Evolutionary conservation across 2,329 filamentous ascomycete genomes (phyloP).

Genomic region (Coniochaeta sp.): DNA sequence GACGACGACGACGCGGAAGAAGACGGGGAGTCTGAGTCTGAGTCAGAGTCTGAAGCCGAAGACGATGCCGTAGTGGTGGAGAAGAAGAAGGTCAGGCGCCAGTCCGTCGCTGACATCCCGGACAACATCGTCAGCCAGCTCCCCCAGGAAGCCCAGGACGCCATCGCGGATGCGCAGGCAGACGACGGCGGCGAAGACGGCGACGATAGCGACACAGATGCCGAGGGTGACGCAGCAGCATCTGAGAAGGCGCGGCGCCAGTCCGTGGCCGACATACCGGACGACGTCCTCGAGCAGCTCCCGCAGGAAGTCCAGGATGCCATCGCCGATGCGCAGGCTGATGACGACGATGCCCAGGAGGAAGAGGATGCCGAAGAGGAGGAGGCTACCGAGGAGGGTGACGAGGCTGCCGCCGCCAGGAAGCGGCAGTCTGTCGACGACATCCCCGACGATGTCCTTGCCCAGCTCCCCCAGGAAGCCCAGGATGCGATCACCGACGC

Average conservation of each 20-base stretch:
- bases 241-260: not conserved
- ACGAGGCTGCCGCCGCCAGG: not conserved
- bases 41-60: too few species aligned
- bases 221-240: not conserved
- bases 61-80: not conserved
- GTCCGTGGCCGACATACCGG: not conserved
- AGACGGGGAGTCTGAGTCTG: not conserved
- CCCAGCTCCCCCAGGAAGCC: not conserved
- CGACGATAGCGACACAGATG: not conserved
- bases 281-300: not conserved
- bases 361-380: conserved; percentile 12
- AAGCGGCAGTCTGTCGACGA: not conserved
- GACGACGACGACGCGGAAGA: not conserved
- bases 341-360: not conserved
- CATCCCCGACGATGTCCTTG: not conserved
- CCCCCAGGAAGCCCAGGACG: not conserved
- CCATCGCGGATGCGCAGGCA: not conserved
- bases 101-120: not conserved
- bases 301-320: not conserved
- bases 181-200: not conserved
- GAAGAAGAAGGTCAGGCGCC: not conserved
- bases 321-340: not conserved
- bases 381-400: conserved; percentile 17
- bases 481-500: not conserved
- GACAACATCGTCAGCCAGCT: not conserved